A percentile compares a stretch with the other conserved stretches of the same genome.
These are phyloP conservation scores for Mrakia frigida DNA, from an alignment of 768 basidiomycete genomes.

Conservation along the genomic window DNA sequence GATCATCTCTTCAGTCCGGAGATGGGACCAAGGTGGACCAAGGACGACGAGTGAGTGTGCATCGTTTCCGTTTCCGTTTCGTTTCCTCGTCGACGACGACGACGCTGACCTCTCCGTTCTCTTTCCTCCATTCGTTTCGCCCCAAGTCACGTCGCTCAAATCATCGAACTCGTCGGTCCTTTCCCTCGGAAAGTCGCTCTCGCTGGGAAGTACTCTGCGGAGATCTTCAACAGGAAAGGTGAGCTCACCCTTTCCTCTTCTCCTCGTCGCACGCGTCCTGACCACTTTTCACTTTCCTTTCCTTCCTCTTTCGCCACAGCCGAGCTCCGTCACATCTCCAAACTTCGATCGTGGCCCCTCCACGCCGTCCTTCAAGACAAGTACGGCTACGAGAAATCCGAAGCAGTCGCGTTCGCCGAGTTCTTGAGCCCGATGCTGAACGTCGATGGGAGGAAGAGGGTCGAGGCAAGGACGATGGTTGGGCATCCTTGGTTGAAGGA, in stretches of 20 bases:
- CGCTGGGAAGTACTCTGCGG: conserved; percentile 83
- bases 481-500: conserved; percentile 77
- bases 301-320: conserved; percentile 43
- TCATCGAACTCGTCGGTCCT: conserved; percentile 91
- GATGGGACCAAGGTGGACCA: conserved; percentile 86
- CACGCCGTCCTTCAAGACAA: conserved; percentile 83
- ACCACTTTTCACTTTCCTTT: neutral
- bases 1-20: conserved; percentile 98
- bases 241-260: conserved; percentile 35
- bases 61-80: too few species aligned
- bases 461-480: conserved; percentile 75
- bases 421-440: conserved; percentile 87
- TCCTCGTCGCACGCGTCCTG: conserved; percentile 4
- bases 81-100: too few species aligned
- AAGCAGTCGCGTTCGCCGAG: conserved; percentile 56
- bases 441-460: conserved; percentile 79
- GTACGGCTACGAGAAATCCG: conserved; percentile 81
- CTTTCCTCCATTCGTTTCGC: neutral
- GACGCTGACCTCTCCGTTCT: neutral
- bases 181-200: conserved; percentile 76
- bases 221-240: conserved; percentile 97
- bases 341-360: conserved; percentile 86
- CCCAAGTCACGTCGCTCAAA: conserved; percentile 83
- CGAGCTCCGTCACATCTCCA: conserved; percentile 89
- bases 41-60: conserved; percentile 66